phyloP scores from a whole-genome alignment of 805 yeast genomes.

The Nakazawaea molendinolei region DNA sequence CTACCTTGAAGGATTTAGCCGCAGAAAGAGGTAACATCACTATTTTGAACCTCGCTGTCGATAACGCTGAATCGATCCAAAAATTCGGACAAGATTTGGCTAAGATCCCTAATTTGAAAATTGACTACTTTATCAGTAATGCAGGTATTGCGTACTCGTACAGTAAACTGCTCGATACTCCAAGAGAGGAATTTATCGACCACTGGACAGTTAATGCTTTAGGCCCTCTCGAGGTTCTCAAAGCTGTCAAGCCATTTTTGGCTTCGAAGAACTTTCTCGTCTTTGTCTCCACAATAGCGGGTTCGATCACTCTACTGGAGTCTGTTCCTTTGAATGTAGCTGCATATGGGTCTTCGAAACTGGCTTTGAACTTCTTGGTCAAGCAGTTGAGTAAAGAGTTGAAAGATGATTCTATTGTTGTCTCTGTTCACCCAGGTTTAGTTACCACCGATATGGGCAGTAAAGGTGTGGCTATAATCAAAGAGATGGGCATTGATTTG shows the following conservation, averaged over 20 bases:
- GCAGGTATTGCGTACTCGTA: slow-evolving; percentile 17
- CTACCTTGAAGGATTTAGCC: slow-evolving; percentile 1
- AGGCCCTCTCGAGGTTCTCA: slow-evolving; percentile 19
- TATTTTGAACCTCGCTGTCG: slow-evolving; percentile 18
- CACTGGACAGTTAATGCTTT: slow-evolving; percentile 18
- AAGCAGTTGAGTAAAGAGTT: slow-evolving; percentile 22
- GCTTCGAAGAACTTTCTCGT: slow-evolving; percentile 17
- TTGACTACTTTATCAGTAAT: slow-evolving; percentile 22
- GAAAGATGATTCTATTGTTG: slow-evolving; percentile 15
- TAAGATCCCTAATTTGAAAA: slow-evolving; percentile 10
- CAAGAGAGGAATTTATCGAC: slow-evolving; percentile 4
- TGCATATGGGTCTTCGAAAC: slow-evolving; percentile 31
- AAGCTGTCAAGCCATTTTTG: not conserved
- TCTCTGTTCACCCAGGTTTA: slow-evolving; percentile 31
- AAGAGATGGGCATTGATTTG: not conserved
- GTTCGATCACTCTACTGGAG: slow-evolving; percentile 14
- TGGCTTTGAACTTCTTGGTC: slow-evolving; percentile 27
- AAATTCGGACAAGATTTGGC: slow-evolving; percentile 13
- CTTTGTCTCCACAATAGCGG: slow-evolving; percentile 22
- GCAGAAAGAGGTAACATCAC: slow-evolving; percentile 15
- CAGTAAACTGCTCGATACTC: not conserved
- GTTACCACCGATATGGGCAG: slow-evolving; percentile 28
- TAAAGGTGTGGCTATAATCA: not conserved
- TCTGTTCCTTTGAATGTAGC: slow-evolving; percentile 15
- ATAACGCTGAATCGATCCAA: slow-evolving; percentile 14